phyloP scores from a whole-genome alignment of 1,139 yeast genomes.

The Pichia sp. region DNA sequence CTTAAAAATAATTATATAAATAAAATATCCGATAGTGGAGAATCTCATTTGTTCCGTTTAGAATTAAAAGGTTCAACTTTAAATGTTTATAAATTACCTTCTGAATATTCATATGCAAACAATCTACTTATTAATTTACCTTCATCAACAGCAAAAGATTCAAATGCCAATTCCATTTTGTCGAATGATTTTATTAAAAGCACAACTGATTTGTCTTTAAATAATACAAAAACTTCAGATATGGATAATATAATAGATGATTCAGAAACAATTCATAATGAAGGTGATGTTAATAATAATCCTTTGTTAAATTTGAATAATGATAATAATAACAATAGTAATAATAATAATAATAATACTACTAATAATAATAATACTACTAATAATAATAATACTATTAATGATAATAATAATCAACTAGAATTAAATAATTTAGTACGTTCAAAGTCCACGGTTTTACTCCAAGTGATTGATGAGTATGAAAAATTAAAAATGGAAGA shows the following conservation, averaged over 20 bases:
- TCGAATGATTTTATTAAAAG: conserved; percentile 11
- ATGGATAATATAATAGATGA: background rate
- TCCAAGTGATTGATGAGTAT: conserved; percentile 10
- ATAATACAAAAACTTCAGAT: background rate
- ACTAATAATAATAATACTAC: background rate
- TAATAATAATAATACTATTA: background rate
- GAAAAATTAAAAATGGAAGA: background rate
- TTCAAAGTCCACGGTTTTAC: conserved; percentile 1
- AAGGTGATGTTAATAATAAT: background rate
- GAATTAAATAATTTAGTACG: no score
- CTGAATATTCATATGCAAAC: conserved; percentile 39
- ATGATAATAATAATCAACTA: no score
- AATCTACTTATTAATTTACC: conserved; percentile 29
- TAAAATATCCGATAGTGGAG: conserved; percentile 37
- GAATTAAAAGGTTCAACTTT: conserved; percentile 62
- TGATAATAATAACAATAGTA: background rate
- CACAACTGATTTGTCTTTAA: conserved; percentile 2
- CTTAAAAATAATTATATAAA: conserved; percentile 45
- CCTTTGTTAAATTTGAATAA: background rate
- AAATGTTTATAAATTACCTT: conserved; percentile 49
- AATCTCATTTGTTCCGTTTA: conserved; percentile 44
- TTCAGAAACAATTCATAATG: background rate
- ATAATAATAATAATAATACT: background rate
- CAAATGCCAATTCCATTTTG: conserved; percentile 1
- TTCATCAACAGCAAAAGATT: background rate